phyloP scores from a whole-genome alignment of 2,329 filamentous ascomycete genomes.

The Aspergillus ochraceus region DNA sequence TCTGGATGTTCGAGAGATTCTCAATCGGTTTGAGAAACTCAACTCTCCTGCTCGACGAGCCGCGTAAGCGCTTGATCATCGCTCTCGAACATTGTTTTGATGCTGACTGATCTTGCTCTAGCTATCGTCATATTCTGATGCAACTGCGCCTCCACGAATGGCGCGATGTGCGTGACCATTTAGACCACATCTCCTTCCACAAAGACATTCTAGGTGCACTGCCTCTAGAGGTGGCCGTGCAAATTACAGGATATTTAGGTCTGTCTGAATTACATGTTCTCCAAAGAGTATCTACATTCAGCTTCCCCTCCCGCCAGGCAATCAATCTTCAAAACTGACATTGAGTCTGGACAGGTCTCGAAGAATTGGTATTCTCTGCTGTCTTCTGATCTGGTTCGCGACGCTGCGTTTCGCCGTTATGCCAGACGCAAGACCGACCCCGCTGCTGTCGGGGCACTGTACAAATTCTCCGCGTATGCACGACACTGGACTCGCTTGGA shows the following conservation, averaged over 20 bases:
- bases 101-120: constrained; percentile 13
- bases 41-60: constrained; percentile 4
- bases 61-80: constrained; percentile 5
- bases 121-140: constrained; percentile 29
- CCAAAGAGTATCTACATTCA: constrained; percentile 25
- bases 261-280: constrained; percentile 29
- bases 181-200: constrained; percentile 25
- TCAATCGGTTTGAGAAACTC: constrained; percentile 5
- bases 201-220: constrained; percentile 34
- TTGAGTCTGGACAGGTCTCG: constrained; percentile 30
- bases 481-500: constrained; percentile 24
- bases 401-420: constrained; percentile 17
- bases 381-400: constrained; percentile 25
- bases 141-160: constrained; percentile 31
- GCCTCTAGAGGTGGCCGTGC: constrained; percentile 33
- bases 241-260: constrained; percentile 27
- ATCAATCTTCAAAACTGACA: background rate
- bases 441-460: background rate
- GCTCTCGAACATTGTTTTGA: background rate
- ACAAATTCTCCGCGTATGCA: constrained; percentile 18
- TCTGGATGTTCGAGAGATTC: background rate
- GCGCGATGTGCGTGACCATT: constrained; percentile 27
- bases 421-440: constrained; percentile 3
- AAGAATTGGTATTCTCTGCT: constrained; percentile 32
- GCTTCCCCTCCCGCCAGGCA: background rate